Conservation (phyloP, 495 filamentous ascomycete species). For the Aspergillus haitiensis region DNA sequence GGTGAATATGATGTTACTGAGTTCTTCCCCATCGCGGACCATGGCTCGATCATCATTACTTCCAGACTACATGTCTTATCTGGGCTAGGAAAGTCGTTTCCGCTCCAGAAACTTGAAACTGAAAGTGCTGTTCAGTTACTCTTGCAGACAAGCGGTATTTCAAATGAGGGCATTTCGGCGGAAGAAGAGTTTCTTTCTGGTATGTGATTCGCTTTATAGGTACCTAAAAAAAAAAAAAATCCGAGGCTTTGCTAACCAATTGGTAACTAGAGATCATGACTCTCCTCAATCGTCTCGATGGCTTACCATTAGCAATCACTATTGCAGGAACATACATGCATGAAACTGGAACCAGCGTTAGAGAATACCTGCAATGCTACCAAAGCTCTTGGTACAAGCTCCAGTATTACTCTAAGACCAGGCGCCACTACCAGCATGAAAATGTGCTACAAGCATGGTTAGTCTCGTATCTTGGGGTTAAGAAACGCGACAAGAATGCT, state of each 20-base stretch:
- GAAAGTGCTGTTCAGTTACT: constrained; percentile 27
- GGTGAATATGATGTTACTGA: constrained; percentile 34
- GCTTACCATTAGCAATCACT: constrained; percentile 44
- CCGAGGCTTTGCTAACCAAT: constrained; percentile 7
- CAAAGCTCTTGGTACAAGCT: constrained; percentile 42
- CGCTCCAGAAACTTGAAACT: constrained; percentile 24
- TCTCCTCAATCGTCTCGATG: constrained; percentile 34
- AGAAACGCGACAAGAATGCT: constrained; percentile 36
- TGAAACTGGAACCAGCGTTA: constrained; percentile 33
- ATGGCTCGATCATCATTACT: constrained; percentile 45
- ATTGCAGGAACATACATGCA: constrained; percentile 45
- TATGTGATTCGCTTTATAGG: neutral
- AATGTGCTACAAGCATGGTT: constrained; percentile 48
- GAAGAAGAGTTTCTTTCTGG: neutral
- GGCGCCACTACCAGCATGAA: constrained; percentile 34
- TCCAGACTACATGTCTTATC: constrained; percentile 36
- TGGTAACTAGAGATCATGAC: constrained; percentile 21
- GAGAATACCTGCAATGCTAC: constrained; percentile 43
- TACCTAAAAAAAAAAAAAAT: constrained; percentile 1
- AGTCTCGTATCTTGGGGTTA: constrained; percentile 43
- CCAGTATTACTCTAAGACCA: constrained; percentile 29
- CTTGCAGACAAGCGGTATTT: constrained; percentile 23
- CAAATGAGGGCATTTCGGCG: neutral
- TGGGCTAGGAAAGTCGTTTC: constrained; percentile 32
- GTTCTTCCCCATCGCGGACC: constrained; percentile 38